Conservation (phyloP, 352 stramenopile species). For the Paralagenidium karlingii region DNA sequence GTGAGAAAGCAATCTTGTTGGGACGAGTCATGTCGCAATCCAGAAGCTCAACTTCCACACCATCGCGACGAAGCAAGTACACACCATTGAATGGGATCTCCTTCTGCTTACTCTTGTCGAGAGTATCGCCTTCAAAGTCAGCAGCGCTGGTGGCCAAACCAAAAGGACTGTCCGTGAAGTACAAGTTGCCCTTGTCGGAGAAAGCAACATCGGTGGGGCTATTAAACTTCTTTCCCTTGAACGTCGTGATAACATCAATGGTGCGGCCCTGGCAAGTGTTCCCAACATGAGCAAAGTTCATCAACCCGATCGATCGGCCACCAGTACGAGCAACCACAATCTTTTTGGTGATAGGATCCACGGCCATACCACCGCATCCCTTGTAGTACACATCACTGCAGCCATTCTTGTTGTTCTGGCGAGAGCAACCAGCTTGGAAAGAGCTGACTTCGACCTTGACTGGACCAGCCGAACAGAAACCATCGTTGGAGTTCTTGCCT, state of each 20-base stretch:
- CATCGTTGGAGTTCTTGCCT: conserved; percentile 1
- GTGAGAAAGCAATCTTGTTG: conserved; percentile 78
- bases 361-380: conserved; percentile 63
- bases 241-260: conserved; percentile 61
- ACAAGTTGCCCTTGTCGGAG: conserved; percentile 41
- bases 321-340: conserved; percentile 65
- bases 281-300: conserved; percentile 42
- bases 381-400: conserved; percentile 64
- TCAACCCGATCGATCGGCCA: conserved; percentile 53
- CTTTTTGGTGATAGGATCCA: conserved; percentile 42
- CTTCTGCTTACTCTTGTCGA: conserved; percentile 51
- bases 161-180: conserved; percentile 74
- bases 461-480: conserved; percentile 12
- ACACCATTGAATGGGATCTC: conserved; percentile 74
- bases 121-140: conserved; percentile 46
- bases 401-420: conserved; percentile 48
- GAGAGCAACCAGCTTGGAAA: conserved; percentile 47
- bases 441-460: conserved; percentile 45
- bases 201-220: conserved; percentile 59
- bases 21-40: conserved; percentile 66
- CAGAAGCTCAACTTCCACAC: conserved; percentile 29
- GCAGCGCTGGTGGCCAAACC: conserved; percentile 38
- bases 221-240: conserved; percentile 70
- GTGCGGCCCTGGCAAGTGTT: conserved; percentile 47
- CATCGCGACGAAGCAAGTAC: conserved; percentile 41